Conservation (phyloP, 805 yeast genomes). For the Candida insectorum region DNA sequence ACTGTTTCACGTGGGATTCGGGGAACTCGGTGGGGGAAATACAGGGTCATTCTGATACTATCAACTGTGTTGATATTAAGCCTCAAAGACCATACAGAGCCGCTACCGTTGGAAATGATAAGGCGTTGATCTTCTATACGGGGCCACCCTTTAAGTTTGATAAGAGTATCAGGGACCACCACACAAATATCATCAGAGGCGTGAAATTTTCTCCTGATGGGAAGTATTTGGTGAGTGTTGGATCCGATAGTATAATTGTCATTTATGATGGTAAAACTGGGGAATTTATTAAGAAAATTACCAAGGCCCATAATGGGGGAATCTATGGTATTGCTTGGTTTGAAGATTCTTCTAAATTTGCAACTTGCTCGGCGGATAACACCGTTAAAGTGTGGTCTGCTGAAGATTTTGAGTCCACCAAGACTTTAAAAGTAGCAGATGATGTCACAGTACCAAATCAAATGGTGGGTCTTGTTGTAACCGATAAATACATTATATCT, state of each 20-base stretch:
- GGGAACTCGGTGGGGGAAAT: constrained; percentile 98
- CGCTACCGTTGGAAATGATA: constrained; percentile 89
- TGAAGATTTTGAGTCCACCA: constrained; percentile 30
- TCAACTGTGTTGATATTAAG: constrained; percentile 81
- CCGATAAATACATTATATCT: constrained; percentile 59
- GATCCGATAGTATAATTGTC: constrained; percentile 75
- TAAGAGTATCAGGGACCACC: constrained; percentile 67
- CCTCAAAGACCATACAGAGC: constrained; percentile 90
- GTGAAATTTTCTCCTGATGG: constrained; percentile 85
- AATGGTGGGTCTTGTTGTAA: constrained; percentile 73
- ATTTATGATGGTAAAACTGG: constrained; percentile 88
- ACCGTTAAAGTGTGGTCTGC: constrained; percentile 62
- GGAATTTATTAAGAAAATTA: constrained; percentile 55
- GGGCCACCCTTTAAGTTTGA: constrained; percentile 95
- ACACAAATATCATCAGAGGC: constrained; percentile 74
- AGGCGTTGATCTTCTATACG: constrained; percentile 73
- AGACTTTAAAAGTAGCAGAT: constrained; percentile 47
- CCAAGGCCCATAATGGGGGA: constrained; percentile 68
- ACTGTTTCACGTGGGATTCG: constrained; percentile 87
- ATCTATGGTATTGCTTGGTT: constrained; percentile 77
- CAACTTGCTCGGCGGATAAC: constrained; percentile 82
- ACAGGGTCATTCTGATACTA: constrained; percentile 82
- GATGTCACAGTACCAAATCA: constrained; percentile 55
- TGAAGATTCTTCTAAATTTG: constrained; percentile 51
- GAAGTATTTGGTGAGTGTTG: constrained; percentile 68